Conservation (phyloP, 176 grass and related monocot genomes). For the Oryza glumipatula region DNA sequence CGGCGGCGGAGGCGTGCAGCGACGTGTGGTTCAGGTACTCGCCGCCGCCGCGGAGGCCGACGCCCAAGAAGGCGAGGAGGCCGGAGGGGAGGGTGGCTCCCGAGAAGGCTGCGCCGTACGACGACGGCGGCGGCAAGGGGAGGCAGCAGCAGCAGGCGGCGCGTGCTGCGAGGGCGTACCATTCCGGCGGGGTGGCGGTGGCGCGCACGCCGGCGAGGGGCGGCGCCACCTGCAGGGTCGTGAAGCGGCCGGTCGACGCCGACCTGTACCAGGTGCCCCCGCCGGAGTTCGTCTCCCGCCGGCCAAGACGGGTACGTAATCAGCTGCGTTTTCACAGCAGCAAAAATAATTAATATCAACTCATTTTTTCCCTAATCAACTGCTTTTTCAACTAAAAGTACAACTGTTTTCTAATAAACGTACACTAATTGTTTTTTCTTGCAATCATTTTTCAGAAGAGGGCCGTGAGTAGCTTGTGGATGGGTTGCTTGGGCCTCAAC, state of each 20-base stretch:
- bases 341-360: no score
- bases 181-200: background rate
- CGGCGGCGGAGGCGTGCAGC: conserved; percentile 37
- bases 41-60: conserved; percentile 18
- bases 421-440: background rate
- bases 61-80: conserved; percentile 31
- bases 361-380: background rate
- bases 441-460: conserved; percentile 12
- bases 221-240: background rate
- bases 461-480: conserved; percentile 5
- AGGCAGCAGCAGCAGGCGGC: no score
- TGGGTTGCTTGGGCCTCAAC: conserved; percentile 20
- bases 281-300: background rate
- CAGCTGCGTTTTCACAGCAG: background rate
- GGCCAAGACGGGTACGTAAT: conserved; percentile 6
- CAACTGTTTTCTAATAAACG: no score
- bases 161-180: background rate
- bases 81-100: background rate
- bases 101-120: background rate
- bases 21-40: conserved; percentile 45
- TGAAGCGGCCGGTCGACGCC: conserved; percentile 35
- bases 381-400: background rate
- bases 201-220: background rate
- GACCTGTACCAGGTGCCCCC: conserved; percentile 51
- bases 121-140: background rate